These are phyloP conservation scores for Heliamphora exappendiculata DNA, from an alignment of 148 eudicot genomes.

Conservation along the genomic window DNA sequence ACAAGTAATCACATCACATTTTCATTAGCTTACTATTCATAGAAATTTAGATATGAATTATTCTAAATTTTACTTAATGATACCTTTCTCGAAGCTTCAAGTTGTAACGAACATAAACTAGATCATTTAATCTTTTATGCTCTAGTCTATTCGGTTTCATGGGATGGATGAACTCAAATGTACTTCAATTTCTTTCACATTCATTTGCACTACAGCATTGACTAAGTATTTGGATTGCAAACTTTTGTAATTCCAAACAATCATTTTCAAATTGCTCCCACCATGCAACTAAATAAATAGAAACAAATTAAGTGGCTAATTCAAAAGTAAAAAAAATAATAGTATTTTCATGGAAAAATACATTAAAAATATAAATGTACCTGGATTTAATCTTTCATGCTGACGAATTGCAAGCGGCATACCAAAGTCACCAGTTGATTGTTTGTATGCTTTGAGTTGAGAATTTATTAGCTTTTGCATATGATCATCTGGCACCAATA, in stretches of 20 bases:
- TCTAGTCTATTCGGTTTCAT: neutral
- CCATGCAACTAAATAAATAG: neutral
- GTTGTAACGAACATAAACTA: neutral
- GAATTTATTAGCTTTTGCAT: neutral
- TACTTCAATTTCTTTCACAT: neutral
- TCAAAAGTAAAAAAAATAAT: neutral
- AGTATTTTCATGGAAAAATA: too few relatives aligned
- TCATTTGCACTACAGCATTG: neutral
- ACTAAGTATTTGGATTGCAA: neutral
- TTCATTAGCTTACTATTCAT: neutral
- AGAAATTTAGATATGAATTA: neutral
- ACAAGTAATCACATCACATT: neutral
- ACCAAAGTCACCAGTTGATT: neutral
- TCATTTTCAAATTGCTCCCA: neutral
- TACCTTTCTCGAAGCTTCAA: neutral
- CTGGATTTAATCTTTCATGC: neutral
- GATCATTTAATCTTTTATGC: neutral
- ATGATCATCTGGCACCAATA: neutral
- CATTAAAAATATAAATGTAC: too few relatives aligned
- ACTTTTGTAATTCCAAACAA: neutral
- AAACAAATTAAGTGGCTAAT: neutral
- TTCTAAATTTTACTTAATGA: neutral
- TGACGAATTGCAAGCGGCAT: neutral
- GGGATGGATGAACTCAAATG: neutral
- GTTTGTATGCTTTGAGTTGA: neutral